Percentiles rank a stretch among this genome's conserved stretches.
These are phyloP conservation scores for Trametes gibbosa DNA, from an alignment of 768 basidiomycete species.

Conservation along the genomic window DNA sequence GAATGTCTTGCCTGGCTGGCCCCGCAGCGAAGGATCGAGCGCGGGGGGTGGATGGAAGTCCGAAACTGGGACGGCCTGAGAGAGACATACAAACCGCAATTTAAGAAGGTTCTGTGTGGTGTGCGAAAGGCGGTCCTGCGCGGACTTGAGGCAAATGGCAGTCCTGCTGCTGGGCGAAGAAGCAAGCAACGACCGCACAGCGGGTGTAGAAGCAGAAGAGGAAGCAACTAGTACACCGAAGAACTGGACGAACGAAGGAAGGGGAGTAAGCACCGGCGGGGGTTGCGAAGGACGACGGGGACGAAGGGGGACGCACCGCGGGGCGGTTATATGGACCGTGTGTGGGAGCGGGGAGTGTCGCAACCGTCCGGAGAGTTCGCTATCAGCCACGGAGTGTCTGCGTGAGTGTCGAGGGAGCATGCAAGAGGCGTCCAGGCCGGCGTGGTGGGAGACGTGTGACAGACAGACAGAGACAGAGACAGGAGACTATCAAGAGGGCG, in stretches of 20 bases:
- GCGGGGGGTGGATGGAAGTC: slow-evolving; percentile 42
- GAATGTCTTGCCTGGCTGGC: slow-evolving; percentile 15
- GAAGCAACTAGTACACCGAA: slow-evolving; percentile 12
- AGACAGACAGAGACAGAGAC: not conserved
- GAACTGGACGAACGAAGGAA: slow-evolving; percentile 3
- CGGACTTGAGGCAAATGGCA: slow-evolving; percentile 5
- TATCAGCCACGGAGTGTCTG: not conserved
- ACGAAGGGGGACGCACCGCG: not conserved
- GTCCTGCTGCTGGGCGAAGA: slow-evolving; percentile 17
- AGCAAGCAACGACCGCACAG: slow-evolving; percentile 12
- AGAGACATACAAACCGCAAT: slow-evolving; percentile 22
- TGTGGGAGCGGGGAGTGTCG: slow-evolving; percentile 12
- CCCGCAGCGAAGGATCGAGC: slow-evolving; percentile 27
- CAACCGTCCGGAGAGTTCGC: slow-evolving; percentile 2
- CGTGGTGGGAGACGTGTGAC: slow-evolving; percentile 5
- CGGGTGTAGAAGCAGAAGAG: slow-evolving; percentile 11
- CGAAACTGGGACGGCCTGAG: slow-evolving; percentile 26
- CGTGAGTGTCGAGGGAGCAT: not conserved
- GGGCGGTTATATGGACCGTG: slow-evolving; percentile 3
- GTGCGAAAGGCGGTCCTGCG: slow-evolving; percentile 5
- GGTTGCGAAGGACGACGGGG: not conserved
- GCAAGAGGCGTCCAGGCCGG: not conserved
- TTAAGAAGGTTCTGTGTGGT: not conserved
- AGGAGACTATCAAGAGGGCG: slow-evolving; percentile 4
- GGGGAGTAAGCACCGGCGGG: slow-evolving; percentile 5